A percentile compares a stretch with the other conserved stretches of the same genome.
phyloP scores from a whole-genome alignment of 2,329 filamentous ascomycete genomes.

The Didymosphaeria variabile region DNA sequence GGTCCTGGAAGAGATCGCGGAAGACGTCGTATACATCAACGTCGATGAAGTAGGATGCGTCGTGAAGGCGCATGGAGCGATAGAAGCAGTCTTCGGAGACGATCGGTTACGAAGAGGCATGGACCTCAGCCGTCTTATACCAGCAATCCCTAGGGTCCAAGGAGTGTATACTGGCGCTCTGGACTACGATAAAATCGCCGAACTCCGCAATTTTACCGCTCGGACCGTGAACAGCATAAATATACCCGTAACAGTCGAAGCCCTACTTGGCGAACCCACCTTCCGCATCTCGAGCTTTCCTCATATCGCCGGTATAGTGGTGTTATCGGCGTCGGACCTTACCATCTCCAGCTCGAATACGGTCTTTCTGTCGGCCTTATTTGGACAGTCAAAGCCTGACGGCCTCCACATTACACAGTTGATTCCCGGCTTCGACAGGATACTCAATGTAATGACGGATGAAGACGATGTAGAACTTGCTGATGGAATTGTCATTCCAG shows the following conservation, averaged over 20 bases:
- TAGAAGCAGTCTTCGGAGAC: constrained; percentile 85
- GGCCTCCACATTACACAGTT: constrained; percentile 81
- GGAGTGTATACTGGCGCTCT: constrained; percentile 76
- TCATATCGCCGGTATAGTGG: constrained; percentile 96
- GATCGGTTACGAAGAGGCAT: constrained; percentile 72
- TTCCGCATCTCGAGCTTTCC: constrained; percentile 93
- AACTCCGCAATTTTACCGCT: constrained; percentile 83
- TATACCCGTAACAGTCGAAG: constrained; percentile 84
- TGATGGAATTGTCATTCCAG: constrained; percentile 96
- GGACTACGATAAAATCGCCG: constrained; percentile 78
- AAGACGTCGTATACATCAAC: constrained; percentile 82
- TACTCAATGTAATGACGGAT: constrained; percentile 81
- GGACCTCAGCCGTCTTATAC: constrained; percentile 80
- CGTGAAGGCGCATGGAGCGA: constrained; percentile 74
- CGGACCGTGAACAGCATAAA: constrained; percentile 78
- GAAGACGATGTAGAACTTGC: constrained; percentile 84
- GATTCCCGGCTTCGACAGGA: constrained; percentile 86
- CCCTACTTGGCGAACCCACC: constrained; percentile 72
- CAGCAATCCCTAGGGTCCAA: constrained; percentile 79
- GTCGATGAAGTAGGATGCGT: constrained; percentile 82
- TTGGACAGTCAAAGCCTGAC: constrained; percentile 85
- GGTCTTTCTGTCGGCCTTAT: constrained; percentile 90
- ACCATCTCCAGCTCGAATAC: constrained; percentile 92
- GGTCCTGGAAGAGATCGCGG: constrained; percentile 97
- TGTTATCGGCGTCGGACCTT: constrained; percentile 80